Evolutionary conservation across 2,329 filamentous ascomycete genomes (phyloP).

Genomic region (Leptographium radiaticola): DNA sequence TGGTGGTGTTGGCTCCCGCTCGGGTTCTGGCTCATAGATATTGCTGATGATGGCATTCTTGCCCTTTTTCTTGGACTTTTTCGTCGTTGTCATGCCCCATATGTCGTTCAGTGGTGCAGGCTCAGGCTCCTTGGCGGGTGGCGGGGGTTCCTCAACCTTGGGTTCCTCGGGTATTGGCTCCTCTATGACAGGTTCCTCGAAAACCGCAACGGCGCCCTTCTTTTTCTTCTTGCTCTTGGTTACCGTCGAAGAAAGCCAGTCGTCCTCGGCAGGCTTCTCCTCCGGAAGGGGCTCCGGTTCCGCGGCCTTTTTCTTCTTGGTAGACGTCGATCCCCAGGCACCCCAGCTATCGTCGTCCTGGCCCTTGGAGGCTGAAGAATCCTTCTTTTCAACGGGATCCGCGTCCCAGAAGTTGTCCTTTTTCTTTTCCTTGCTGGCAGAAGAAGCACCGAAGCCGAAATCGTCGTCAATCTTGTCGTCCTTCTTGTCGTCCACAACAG

Average conservation of each 20-base stretch:
- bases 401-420: constrained; percentile 16
- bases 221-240: constrained; percentile 13
- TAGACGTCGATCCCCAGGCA: not conserved
- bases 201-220: constrained; percentile 15
- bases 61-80: constrained; percentile 27
- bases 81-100: constrained; percentile 22
- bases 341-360: not conserved
- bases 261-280: not conserved
- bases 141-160: constrained; percentile 8
- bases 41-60: constrained; percentile 16
- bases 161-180: constrained; percentile 5
- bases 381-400: not conserved
- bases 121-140: constrained; percentile 11
- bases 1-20: constrained; percentile 6
- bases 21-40: constrained; percentile 8
- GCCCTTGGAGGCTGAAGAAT: not conserved
- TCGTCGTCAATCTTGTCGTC: constrained; percentile 20
- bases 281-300: not conserved
- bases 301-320: not conserved
- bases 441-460: constrained; percentile 18
- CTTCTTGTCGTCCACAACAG: constrained; percentile 12
- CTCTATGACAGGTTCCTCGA: no score
- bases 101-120: constrained; percentile 9
- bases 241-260: not conserved
- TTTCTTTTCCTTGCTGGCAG: constrained; percentile 29